These are phyloP conservation scores for Funneliformis mosseae DNA, from an alignment of 192 early-diverging fungal species.

Conservation along the genomic window DNA sequence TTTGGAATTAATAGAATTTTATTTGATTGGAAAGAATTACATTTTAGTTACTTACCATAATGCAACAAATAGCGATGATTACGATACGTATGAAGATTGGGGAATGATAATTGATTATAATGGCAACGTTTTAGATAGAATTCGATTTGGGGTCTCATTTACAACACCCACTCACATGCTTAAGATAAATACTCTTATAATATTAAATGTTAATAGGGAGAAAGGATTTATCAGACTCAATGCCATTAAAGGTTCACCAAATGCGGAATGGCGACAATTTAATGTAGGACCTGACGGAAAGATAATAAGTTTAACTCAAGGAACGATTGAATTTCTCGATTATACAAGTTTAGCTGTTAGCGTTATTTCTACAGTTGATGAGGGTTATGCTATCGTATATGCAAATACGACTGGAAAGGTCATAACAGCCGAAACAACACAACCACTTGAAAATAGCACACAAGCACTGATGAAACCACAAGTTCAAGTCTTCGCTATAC, in stretches of 20 bases:
- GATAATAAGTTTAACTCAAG: neutral
- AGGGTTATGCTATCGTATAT: neutral
- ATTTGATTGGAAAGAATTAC: neutral
- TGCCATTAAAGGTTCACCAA: neutral
- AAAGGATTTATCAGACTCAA: neutral
- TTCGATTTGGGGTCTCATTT: neutral
- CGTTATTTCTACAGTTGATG: neutral
- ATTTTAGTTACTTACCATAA: neutral
- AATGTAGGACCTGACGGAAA: neutral
- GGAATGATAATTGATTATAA: neutral
- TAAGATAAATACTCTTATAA: neutral
- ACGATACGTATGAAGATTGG: neutral
- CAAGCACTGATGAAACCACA: neutral
- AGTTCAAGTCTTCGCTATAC: neutral
- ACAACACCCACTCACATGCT: neutral
- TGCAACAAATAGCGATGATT: neutral
- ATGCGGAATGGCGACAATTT: neutral
- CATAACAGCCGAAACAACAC: too few relatives aligned
- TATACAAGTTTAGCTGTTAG: neutral
- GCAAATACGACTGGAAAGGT: neutral
- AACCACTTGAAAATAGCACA: too few relatives aligned
- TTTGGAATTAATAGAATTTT: neutral
- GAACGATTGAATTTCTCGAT: neutral
- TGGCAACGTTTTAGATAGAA: neutral
- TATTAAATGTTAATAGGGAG: neutral